Evolutionary conservation across 2,329 filamentous ascomycete genomes (phyloP).

Genomic region (Alternaria burnsii): DNA sequence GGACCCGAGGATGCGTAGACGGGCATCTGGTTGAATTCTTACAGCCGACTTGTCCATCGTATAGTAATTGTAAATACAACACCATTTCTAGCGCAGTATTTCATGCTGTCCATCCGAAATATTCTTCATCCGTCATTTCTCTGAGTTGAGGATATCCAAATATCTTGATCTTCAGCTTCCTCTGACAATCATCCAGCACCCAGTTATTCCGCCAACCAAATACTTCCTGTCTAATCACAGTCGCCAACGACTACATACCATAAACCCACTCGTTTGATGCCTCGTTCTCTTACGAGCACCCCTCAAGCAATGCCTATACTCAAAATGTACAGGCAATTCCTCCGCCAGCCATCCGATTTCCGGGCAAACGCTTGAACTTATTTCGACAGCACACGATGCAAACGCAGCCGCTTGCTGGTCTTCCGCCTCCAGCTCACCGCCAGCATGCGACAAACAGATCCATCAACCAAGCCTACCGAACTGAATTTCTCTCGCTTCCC

Average conservation of each 20-base stretch:
- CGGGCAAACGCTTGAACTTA: neutral
- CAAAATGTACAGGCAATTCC: neutral
- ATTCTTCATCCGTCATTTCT: neutral
- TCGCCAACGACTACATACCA: neutral
- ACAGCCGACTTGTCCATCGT: neutral
- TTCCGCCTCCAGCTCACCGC: neutral
- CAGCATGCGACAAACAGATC: too few relatives aligned
- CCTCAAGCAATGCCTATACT: neutral
- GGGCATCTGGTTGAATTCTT: neutral
- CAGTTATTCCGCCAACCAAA: neutral
- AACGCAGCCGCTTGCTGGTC: neutral
- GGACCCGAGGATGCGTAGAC: conserved; percentile 40
- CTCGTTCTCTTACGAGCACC: neutral
- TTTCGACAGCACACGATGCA: neutral
- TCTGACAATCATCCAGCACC: neutral
- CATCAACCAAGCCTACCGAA: too few relatives aligned
- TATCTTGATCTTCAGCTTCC: neutral
- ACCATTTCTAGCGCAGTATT: neutral
- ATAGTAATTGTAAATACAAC: neutral
- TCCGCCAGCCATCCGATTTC: neutral
- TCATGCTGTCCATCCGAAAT: neutral
- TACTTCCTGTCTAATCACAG: neutral
- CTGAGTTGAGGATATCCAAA: neutral
- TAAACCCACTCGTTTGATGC: neutral
- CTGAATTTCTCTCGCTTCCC: too few relatives aligned